These are phyloP conservation scores for Mollisia scopiformis DNA, from an alignment of 2,329 filamentous ascomycete genomes.

Conservation along the genomic window DNA sequence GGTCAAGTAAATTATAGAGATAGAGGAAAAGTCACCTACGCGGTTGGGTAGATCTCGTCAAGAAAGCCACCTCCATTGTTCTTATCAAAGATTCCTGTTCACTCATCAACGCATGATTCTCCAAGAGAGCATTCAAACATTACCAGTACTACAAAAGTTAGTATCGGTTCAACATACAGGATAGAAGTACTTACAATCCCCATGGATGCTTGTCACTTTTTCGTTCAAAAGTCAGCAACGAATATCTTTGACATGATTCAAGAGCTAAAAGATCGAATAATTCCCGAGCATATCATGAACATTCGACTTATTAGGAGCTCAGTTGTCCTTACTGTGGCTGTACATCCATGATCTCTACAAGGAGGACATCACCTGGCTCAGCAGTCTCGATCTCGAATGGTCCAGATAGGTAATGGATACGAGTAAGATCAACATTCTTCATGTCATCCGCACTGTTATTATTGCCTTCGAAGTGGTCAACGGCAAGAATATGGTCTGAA, in stretches of 20 bases:
- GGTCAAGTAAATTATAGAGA: background rate
- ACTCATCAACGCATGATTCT: background rate
- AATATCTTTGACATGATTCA: too few species aligned
- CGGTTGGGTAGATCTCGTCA: constrained; percentile 82
- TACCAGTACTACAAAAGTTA: constrained; percentile 26
- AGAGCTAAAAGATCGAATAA: too few species aligned
- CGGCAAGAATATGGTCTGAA: background rate
- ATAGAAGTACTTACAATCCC: constrained; percentile 74
- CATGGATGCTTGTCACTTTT: constrained; percentile 71
- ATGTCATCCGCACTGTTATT: constrained; percentile 90
- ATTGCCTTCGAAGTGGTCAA: constrained; percentile 54
- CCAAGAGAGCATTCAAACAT: background rate
- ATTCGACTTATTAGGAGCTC: too few species aligned
- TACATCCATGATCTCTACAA: constrained; percentile 92
- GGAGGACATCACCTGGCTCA: constrained; percentile 75
- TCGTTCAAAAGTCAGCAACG: background rate
- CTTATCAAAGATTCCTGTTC: constrained; percentile 60
- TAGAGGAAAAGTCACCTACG: constrained; percentile 52
- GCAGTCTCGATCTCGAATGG: constrained; percentile 87
- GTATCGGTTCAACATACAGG: background rate
- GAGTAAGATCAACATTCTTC: constrained; percentile 80
- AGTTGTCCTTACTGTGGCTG: constrained; percentile 64
- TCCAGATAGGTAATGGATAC: constrained; percentile 85
- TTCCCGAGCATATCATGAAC: too few species aligned
- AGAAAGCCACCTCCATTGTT: constrained; percentile 87